Evolutionary conservation across 208 protist genomes (phyloP), one percentile per base, ranked within the genome.

Genomic region (Crithidia fasciculata): DNA sequence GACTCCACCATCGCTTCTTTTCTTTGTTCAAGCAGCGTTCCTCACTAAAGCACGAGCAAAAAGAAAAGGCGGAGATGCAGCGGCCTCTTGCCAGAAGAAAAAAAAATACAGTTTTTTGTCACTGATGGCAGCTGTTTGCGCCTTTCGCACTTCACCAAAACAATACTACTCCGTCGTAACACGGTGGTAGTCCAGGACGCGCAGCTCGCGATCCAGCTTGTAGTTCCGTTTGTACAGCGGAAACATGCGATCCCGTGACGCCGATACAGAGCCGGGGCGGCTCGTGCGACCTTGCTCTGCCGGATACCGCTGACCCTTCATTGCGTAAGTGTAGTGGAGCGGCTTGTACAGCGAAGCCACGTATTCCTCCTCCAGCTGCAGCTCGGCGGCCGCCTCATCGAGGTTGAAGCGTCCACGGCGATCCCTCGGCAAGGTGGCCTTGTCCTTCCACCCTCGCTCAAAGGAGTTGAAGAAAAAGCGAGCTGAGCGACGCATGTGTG

Each of bases 261-360:
- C 81, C 5, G 76, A 57, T 19, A 90, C 69, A 9, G 84, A 88
- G 5, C 92, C 92, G 16, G 92, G 92, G 0, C 89, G 80, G 59
- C 90, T 95, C 8, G 80, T 78, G 19, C 90, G 84, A 43, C 88
- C 90, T 66, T 90, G 88, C 76, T 96, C 86, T 3, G 81, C 86
- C 8, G 92, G 92, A 52, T 95, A 96, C 37, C 83, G 87, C 74
- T 96, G 90, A 5, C 92, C 92, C 49, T 82, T 84, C 58, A 96
- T 74, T 39, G 66, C 15, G 71, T 92, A 96, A 7, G 88, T 96
- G 63, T 93, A 96, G 61, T 93, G 85, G 52, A 89, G 36, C 2
- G 92, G 92, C 43, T 89, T 90, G 75, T 92, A 95, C 40, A 96
- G 81, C 7, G 92, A 87, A 3, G 88, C 86, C 4, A 89, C 85